Evolutionary conservation across 2,329 filamentous ascomycete species (phyloP), one percentile per base, ranked within the genome.

Genomic region (Cladosporium sp.): DNA sequence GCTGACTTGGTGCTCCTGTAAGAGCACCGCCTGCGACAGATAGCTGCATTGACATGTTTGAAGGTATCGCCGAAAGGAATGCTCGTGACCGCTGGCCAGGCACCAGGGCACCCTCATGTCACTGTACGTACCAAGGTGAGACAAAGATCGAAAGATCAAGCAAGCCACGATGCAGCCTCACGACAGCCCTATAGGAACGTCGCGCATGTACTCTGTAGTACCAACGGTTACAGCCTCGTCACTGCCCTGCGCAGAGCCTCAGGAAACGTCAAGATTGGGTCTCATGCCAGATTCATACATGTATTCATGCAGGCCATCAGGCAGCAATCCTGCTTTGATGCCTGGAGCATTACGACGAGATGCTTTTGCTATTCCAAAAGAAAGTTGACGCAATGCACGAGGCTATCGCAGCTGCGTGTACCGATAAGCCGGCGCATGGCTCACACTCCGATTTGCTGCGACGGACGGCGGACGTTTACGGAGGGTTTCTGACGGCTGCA

Each of bases 141-240:
- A 36, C 28, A 20, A 51, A 20, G 49, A 51, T 34, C 43, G 43
- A 30, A 28, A 39, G 36, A 42, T 55, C 38, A 19, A 55, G 39
- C 51, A 34, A 9, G 30, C 43, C 28, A 22, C n/a, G 17, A 47
- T n/a, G 43, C 43, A 47, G 43, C 43, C 43, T 47, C 43, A 30
- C n/a, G 25, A 4, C 43, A 47, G 43, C 43, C 51, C 42, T 39
- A 45, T 5, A 20, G 20, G n/a, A 6, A 28, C 51, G 51, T 39
- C 28, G 45, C 39, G n/a, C 14, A 40, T 22, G n/a, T 30, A 28
- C 28, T 20, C n/a, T 17, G 43, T 28, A n/a, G 51, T 36, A 55
- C 51, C 51, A 55, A 55, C 51, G 19, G 15, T 12, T 54, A 42
- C 28, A 55, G 51, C 51, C 38, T 43, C 39, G 30, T 55, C 51